Conservation (phyloP, 2,329 filamentous ascomycete species). For the Alternaria infectoria region DNA sequence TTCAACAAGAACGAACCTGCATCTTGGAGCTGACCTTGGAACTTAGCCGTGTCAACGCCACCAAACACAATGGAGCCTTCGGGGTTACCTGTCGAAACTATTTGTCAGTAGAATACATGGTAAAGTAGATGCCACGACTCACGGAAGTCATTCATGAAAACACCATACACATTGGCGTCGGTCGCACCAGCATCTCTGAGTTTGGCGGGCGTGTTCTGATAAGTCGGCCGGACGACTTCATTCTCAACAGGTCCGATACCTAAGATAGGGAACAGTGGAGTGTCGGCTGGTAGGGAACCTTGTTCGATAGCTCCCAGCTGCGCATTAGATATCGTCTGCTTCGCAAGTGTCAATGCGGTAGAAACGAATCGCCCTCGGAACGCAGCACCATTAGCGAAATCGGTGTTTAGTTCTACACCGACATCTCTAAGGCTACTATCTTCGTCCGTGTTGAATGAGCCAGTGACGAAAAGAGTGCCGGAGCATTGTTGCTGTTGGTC, state of each 20-base stretch:
- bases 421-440: not conserved
- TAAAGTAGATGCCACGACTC: not conserved
- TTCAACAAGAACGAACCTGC: not conserved
- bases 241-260: not conserved
- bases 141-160: not conserved
- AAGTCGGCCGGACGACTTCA: not conserved
- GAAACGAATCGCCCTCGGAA: not conserved
- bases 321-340: not conserved
- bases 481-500: not conserved
- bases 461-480: not conserved
- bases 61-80: not conserved
- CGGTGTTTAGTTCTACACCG: not conserved
- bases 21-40: not conserved
- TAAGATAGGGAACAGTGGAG: not conserved
- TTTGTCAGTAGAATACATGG: not conserved
- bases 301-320: not conserved
- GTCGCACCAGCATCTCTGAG: not conserved
- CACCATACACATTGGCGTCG: not conserved
- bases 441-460: not conserved
- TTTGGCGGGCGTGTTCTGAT: not conserved
- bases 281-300: not conserved
- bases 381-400: not conserved
- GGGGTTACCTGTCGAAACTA: not conserved
- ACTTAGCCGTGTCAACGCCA: not conserved
- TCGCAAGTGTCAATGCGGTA: not conserved